Evolutionary conservation across 345 rosid genomes (phyloP).

Genomic region (Eucalyptus brandiana): DNA sequence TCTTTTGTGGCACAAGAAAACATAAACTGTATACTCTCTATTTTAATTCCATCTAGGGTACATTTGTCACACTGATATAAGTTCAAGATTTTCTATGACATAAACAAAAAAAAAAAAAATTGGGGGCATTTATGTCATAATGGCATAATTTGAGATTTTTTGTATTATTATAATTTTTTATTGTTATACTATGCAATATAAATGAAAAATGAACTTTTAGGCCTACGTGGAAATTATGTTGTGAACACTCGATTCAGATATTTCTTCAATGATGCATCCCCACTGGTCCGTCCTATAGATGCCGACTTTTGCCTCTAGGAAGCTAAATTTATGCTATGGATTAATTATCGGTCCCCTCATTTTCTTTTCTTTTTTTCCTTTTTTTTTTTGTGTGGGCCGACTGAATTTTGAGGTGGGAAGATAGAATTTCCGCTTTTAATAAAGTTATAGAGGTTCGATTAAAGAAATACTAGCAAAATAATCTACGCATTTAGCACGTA

Average conservation of each 20-base stretch:
- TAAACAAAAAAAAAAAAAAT: not conserved
- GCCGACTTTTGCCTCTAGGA: not conserved
- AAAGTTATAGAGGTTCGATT: not conserved
- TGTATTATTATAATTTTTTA: not conserved
- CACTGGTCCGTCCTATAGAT: not conserved
- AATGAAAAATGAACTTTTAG: not conserved
- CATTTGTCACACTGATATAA: not conserved
- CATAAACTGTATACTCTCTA: not conserved
- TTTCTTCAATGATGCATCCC: not conserved
- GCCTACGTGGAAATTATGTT: not conserved
- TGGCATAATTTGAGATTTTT: not conserved
- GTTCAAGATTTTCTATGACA: not conserved
- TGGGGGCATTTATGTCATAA: not conserved
- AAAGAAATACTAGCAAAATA: not conserved
- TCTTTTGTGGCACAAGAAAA: not conserved
- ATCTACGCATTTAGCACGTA: not conserved
- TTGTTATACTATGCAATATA: not conserved
- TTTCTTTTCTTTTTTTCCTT: not conserved
- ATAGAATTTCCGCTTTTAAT: not conserved
- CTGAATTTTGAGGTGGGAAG: not conserved
- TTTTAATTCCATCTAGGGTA: not conserved
- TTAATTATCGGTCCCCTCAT: not conserved
- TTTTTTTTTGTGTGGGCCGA: not conserved
- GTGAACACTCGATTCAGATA: not conserved
- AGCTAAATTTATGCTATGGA: not conserved